Percentiles rank a stretch among this genome's conserved stretches.
phyloP scores from a whole-genome alignment of 306 rosid species.

The Prosopis cineraria region DNA sequence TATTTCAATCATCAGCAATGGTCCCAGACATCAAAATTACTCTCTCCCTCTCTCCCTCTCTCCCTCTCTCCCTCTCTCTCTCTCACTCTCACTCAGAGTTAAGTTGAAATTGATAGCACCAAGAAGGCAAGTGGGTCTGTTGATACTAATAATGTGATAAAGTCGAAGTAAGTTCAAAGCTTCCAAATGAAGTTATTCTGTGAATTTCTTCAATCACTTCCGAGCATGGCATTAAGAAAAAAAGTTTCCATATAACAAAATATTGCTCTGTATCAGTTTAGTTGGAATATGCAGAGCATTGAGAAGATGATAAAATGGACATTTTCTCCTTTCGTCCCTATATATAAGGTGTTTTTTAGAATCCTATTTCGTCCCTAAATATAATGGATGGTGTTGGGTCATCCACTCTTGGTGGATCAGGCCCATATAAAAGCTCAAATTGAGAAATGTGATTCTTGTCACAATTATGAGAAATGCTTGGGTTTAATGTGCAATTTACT shows the following conservation, averaged over 20 bases:
- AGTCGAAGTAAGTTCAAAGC: not conserved
- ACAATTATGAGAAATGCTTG: too few relatives aligned
- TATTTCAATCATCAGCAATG: slow-evolving; percentile 28
- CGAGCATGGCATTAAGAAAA: not conserved
- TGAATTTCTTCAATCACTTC: not conserved
- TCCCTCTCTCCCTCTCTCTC: too few relatives aligned
- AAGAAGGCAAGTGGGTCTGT: not conserved
- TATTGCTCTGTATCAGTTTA: not conserved
- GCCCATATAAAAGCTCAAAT: too few relatives aligned
- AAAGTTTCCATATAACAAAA: not conserved
- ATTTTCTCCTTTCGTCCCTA: too few relatives aligned
- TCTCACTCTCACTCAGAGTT: too few relatives aligned
- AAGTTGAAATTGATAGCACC: not conserved
- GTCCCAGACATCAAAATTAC: not conserved
- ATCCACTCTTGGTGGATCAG: too few relatives aligned
- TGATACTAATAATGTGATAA: not conserved
- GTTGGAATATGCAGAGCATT: not conserved
- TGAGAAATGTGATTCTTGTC: too few relatives aligned
- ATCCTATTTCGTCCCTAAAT: too few relatives aligned
- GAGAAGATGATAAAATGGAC: not conserved
- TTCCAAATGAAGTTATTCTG: not conserved
- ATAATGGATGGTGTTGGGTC: too few relatives aligned
- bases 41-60: not conserved
- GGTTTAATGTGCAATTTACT: too few relatives aligned
- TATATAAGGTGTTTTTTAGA: too few relatives aligned